Evolutionary conservation across 2,329 filamentous ascomycete species (phyloP).

Genomic region (Fusarium hostae): DNA sequence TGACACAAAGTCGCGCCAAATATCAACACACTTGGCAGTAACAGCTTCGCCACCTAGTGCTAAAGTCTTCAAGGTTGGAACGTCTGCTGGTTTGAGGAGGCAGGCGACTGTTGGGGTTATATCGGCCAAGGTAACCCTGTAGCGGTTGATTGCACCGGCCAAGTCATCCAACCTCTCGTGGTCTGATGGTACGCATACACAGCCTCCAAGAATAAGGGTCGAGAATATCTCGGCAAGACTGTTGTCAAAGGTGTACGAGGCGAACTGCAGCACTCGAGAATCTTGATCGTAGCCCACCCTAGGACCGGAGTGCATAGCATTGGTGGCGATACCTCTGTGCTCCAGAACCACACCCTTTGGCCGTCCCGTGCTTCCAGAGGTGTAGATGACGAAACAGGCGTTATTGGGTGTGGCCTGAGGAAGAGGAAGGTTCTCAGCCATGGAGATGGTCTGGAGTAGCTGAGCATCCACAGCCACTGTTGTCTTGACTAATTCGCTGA

Average conservation of each 20-base stretch:
- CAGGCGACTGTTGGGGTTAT: slow-evolving; percentile 35
- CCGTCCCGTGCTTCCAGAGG: slow-evolving; percentile 28
- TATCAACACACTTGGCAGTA: slow-evolving; percentile 29
- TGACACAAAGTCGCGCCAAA: slow-evolving; percentile 33
- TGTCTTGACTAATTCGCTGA: slow-evolving; percentile 12
- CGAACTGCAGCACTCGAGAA: slow-evolving; percentile 37
- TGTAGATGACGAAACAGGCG: slow-evolving; percentile 37
- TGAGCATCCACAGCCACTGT: slow-evolving; percentile 14
- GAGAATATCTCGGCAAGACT: slow-evolving; percentile 32
- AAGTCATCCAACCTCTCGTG: slow-evolving; percentile 32
- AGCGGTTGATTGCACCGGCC: slow-evolving; percentile 22
- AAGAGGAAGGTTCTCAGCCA: background rate
- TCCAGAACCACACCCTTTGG: slow-evolving; percentile 35
- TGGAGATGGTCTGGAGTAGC: background rate
- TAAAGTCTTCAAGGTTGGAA: slow-evolving; percentile 25
- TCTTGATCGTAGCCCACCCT: too few species aligned
- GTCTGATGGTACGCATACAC: slow-evolving; percentile 34
- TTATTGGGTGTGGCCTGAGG: slow-evolving; percentile 9
- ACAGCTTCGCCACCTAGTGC: slow-evolving; percentile 33
- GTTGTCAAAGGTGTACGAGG: slow-evolving; percentile 35
- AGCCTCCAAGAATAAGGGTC: slow-evolving; percentile 21
- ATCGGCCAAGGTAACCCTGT: slow-evolving; percentile 21
- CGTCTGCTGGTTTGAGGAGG: slow-evolving; percentile 17
- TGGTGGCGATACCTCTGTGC: slow-evolving; percentile 28
- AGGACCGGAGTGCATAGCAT: slow-evolving; percentile 10